Evolutionary conservation across 306 rosid species (phyloP), one percentile per base, ranked within the genome.

Genomic region (Trifolium subterraneum): DNA sequence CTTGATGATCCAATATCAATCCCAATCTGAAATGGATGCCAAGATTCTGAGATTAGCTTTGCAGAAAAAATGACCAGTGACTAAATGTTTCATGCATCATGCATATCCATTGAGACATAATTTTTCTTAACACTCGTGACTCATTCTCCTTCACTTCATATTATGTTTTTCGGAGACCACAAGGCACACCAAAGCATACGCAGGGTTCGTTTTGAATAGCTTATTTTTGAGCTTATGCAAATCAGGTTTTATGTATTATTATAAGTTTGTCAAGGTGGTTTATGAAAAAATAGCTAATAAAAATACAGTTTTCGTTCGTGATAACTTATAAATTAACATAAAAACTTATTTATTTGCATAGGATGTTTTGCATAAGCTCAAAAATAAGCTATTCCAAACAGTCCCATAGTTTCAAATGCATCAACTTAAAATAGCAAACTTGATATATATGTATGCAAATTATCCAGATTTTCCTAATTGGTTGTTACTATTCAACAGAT

Each of bases 1-100:
- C 96, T 94, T 76, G 99, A 94, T 31, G 97, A 94, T 54, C 95
- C 97, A 23, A 88, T 88, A 25, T 94, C 90, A 36, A 94, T 68
- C 44, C 81, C 91, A 25, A 92, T 86, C 97, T 94, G 86, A 31
- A 78, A 81, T 44, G 67, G 54, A 75, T 74, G 48, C 60, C 48
- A 64, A 14, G 44, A 51, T 70, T 80, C 68, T 68, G 48, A 61
- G 62, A 70, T 78, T 59, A 78, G 75, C 44, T 48, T 25, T 36
- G 63, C 44, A 31, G 15, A 36, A 62, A 68, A 78, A 29, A 48
- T 39, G 52, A 71, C 9, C 70, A 48, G 6, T 19, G 62, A 25
- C 33, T 78, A 48, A 48, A 48, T 56, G 67, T 50, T 66, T 56
- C 33, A 29, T 5, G 33, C 33, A 29, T 27, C 44, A 71, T 74